Base-by-base conservation (phyloP, 495 filamentous ascomycete species). In the Ramalina peruviana region DNA sequence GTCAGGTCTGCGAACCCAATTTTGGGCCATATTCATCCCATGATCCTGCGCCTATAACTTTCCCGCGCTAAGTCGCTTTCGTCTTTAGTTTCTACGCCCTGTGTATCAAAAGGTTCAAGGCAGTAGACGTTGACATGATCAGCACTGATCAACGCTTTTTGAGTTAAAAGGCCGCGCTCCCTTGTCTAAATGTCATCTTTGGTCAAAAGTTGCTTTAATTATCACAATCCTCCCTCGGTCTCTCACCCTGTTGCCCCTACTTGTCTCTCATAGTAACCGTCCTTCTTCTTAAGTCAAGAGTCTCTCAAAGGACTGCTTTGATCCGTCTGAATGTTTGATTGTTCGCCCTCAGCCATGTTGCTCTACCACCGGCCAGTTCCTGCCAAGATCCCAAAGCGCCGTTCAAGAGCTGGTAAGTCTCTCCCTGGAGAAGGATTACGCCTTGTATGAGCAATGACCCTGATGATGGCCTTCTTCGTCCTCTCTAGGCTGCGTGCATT, bases 361-460 rank as follows among this genome's bases (percentile, higher is more conserved):
- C 60, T 81, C 36, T 80, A 78, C 52, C 75, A 76, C 27, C 67
- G 67, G 55, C 59, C 70, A 41, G 78, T 77, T 45, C 62, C 72
- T 54, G 74, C 77, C 33, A 81, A 79, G 58, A 65, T 68, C 54
- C 77, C 78, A 33, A 81, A 81, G 63, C 67, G 65, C 50, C 69
- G 78, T 53, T 80, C 77, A 20, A 67, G 77, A 70, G 74, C 75
- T 56, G 78, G 77, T 81, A 67, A 67, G 76, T 51, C 37, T 11
- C 20, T 36, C 19, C 27, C 48, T 25, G 39, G 25, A 36, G 49
- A 20, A 33, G 25, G 36, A 43, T 38, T 21, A 16, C 3, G 23
- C 46, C 39, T 43, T 11, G 9, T 39, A 39, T 38, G 25, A 20
- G 17, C 33, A 39, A 11, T 21, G n/a, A 26, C 10, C 58, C 58